Evolutionary conservation across 2,329 filamentous ascomycete species (phyloP), one percentile per base, ranked within the genome.

Genomic region (Scedosporium minutisporum): DNA sequence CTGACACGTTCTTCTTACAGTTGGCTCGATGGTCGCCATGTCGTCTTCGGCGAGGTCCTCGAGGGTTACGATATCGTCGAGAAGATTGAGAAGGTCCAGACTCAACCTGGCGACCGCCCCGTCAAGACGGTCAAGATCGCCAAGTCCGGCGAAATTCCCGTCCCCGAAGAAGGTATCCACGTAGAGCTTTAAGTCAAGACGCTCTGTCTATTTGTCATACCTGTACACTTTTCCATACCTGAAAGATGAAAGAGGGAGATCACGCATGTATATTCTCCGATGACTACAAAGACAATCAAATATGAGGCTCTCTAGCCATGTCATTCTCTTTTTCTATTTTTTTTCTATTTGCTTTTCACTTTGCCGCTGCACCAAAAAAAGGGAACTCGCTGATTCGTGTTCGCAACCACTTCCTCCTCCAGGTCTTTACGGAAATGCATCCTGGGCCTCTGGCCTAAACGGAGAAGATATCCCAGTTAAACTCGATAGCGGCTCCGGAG

Each of bases 131-230:
- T 95, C 77, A 93, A 87, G 81, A 91, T 96, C 72, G 82, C 75
- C 74, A 90, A 92, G 84, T 91, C 88, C 77, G 91, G 91, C 76
- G 90, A 93, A 82, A 80, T 95, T 70, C 83, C 87, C 75, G 87
- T 93, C 68, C 88, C 90, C 74, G 81, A 86, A 81, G 91, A 95
- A 95, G 91, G 91, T 95, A 93, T 91, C 81, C 89, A 92, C 79
- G 84, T 87, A 79, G 90, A 95, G 80, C 89, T 95, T 77, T 95
- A 88, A 84, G 46, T 57, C 21, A 55, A 55, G 51, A n/a, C 51
- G 7, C 21, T 14, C 18, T 18, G 51, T n/a, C 57, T 51, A 41
- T 27, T 41, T 12, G 59, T 53, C 51, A 55, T 55, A 55, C 51
- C 51, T 55, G 51, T 55, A 55, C 51, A 55, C 51, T 51, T 51